Evolutionary conservation across 441 rosid genomes (phyloP).

Genomic region (Oxalis stricta): DNA sequence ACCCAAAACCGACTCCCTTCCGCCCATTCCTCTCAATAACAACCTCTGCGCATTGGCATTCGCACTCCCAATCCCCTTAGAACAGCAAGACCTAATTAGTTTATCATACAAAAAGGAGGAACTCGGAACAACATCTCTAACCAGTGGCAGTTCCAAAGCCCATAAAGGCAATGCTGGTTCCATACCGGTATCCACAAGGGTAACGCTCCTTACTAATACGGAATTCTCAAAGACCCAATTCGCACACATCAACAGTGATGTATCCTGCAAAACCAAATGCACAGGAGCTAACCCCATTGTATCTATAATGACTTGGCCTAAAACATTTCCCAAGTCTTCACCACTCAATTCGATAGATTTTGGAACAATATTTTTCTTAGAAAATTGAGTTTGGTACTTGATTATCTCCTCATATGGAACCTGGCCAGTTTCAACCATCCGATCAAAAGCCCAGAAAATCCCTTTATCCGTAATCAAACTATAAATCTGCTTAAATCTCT

Average conservation of each 20-base stretch:
- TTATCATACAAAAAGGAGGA: slow-evolving; percentile 29
- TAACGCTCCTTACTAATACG: slow-evolving; percentile 44
- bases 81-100: slow-evolving; percentile 47
- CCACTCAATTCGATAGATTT: slow-evolving; percentile 48
- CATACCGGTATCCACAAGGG: slow-evolving; percentile 52
- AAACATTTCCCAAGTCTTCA: slow-evolving; percentile 57
- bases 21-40: slow-evolving; percentile 62
- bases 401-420: slow-evolving; percentile 62
- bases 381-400: slow-evolving; percentile 19
- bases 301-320: slow-evolving; percentile 57
- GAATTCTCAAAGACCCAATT: slow-evolving; percentile 61
- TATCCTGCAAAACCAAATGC: slow-evolving; percentile 86
- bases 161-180: slow-evolving; percentile 63
- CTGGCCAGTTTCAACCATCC: slow-evolving; percentile 82
- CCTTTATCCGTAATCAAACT: slow-evolving; percentile 72
- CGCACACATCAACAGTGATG: slow-evolving; percentile 58
- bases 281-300: slow-evolving; percentile 67
- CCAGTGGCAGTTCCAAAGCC: slow-evolving; percentile 39
- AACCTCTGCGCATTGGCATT: slow-evolving; percentile 56
- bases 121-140: slow-evolving; percentile 48
- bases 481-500: slow-evolving; percentile 53
- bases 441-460: slow-evolving; percentile 88
- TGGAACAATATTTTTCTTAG: slow-evolving; percentile 28
- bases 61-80: slow-evolving; percentile 30
- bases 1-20: slow-evolving; percentile 44